Percentiles rank a stretch among this genome's conserved stretches.
Conservation (phyloP, 257 asterid species). For the Salvia rosmarinus region DNA sequence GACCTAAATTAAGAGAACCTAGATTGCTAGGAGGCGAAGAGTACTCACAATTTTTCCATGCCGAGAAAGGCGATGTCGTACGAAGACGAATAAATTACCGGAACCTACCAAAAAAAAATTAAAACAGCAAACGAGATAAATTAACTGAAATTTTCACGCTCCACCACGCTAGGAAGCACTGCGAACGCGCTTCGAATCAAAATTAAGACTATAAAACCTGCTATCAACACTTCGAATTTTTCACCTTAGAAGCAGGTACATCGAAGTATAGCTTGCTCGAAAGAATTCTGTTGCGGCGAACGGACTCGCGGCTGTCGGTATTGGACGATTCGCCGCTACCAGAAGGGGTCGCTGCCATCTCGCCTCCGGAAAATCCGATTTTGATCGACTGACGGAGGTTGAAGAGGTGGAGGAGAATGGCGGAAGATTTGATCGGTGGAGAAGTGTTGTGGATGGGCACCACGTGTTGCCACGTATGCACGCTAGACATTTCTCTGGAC, state of each 20-base stretch:
- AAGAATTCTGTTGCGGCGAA: conserved; percentile 61
- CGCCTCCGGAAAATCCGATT: conserved; percentile 21
- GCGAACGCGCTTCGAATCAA: neutral
- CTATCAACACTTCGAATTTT: neutral
- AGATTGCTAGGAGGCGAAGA: conserved; percentile 10
- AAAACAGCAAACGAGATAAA: conserved; percentile 21
- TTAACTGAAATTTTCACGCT: conserved; percentile 15
- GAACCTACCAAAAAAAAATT: conserved; percentile 52
- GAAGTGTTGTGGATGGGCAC: conserved; percentile 20
- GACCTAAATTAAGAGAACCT: neutral
- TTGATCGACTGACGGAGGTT: conserved; percentile 36
- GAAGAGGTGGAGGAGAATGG: conserved; percentile 27
- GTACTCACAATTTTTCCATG: conserved; percentile 79
- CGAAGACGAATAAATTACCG: conserved; percentile 76
- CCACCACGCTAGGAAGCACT: neutral
- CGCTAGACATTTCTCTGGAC: conserved; percentile 9
- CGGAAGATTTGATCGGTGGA: conserved; percentile 35
- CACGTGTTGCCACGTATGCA: conserved; percentile 42
- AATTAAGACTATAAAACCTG: neutral
- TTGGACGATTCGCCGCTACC: conserved; percentile 36
- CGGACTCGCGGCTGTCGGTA: conserved; percentile 46
- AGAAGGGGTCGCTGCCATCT: conserved; percentile 45
- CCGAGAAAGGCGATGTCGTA: conserved; percentile 86
- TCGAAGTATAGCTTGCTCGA: conserved; percentile 91
- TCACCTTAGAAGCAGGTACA: conserved; percentile 68